phyloP scores from a whole-genome alignment of 2,329 filamentous ascomycete species.

The Pseudocercospora ulei region DNA sequence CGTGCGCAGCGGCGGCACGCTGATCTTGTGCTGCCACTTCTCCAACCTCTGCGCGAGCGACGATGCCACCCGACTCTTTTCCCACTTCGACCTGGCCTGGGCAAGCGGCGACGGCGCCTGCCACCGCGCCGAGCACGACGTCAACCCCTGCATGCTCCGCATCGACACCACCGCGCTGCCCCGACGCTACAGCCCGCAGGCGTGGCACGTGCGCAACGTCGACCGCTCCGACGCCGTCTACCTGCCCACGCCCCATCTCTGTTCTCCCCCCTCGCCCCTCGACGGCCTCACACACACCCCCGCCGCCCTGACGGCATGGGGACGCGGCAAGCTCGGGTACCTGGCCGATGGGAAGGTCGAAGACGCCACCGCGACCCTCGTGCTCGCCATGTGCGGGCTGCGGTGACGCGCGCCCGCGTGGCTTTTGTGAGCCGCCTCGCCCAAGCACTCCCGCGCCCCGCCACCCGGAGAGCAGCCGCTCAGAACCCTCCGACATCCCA shows the following conservation, averaged over 20 bases:
- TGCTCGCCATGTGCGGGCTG: constrained; percentile 22
- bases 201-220: constrained; percentile 20
- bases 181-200: constrained; percentile 22
- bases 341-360: constrained; percentile 22
- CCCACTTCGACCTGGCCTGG: constrained; percentile 20
- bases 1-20: constrained; percentile 19
- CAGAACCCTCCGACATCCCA: no score
- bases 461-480: no score
- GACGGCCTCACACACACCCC: constrained; percentile 21
- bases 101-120: constrained; percentile 19
- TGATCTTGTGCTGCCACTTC: constrained; percentile 23
- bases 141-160: constrained; percentile 17
- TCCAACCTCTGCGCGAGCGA: constrained; percentile 9
- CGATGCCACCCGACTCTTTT: constrained; percentile 18
- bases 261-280: constrained; percentile 13
- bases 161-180: constrained; percentile 12
- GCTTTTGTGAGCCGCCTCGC: background rate
- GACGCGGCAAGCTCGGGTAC: constrained; percentile 19
- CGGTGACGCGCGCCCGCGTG: background rate
- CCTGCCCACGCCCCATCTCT: constrained; percentile 21
- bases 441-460: no score
- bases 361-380: constrained; percentile 11
- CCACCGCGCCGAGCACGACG: constrained; percentile 20
- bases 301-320: constrained; percentile 16
- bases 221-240: constrained; percentile 17